Base-by-base conservation (phyloP, 2,329 filamentous ascomycete genomes). In the Trichoderma koningiopsis region DNA sequence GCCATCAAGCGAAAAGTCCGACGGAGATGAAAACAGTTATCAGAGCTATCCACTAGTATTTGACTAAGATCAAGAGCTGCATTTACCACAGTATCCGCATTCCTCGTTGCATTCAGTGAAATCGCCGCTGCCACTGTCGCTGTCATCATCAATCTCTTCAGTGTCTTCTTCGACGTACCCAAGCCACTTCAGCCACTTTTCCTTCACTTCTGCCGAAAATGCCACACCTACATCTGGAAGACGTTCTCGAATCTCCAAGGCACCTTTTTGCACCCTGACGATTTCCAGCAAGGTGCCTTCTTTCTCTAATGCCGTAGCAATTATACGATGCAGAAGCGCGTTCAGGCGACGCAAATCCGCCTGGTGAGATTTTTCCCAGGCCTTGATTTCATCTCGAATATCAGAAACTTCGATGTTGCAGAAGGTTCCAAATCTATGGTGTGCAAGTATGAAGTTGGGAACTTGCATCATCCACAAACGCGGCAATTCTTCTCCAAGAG, bases 381-480 rank as follows among this genome's bases (percentile, higher is more conserved):
- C 58, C 3, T 72, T 61, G 24, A 83, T 71, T 3, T 78, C 70
- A 0, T 74, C 70, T 0, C 71, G 69, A 2, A 81, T 73, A 47
- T 82, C 74, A 22, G 72, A 72, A 37, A 83, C 72, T 33, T 76
- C 70, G 2, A 80, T 78, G 10, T 84, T 77, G 6, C 70, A 49
- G 67, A 84, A 83, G 0, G 72, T 6, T 0, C 81, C 80, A 1
- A 55, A 62, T 5, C 73, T 67, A 60, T 84, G 83, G 69, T 79
- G 82, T 0, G 81, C 83, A 2, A 83, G 72, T 33, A 84, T 73
- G 49, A 84, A 79, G 8, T 78, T 79, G 0, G 78, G 73, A 5
- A 80, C 76, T 67, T 82, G 82, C 0, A 77, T 68, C 1, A 81
- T 68, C 82, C 83, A 85, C 10, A 84, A 74, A 0, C 81, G 81